These are phyloP conservation scores for Aspergillus ibericus DNA, from an alignment of 2,329 filamentous ascomycete genomes.

Conservation along the genomic window DNA sequence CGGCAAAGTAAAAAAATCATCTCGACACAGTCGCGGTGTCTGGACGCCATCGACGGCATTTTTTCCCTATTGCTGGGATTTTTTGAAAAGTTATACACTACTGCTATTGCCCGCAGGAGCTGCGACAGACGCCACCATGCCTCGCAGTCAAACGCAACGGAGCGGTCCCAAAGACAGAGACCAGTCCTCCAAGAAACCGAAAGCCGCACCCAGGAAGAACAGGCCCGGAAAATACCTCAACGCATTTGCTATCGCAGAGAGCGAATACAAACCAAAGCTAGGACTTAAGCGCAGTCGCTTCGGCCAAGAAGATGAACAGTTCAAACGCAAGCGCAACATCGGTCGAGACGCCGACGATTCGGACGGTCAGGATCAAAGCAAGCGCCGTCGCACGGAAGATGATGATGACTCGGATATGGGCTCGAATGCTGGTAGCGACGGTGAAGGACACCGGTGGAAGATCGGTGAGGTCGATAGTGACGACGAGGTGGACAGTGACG, in stretches of 20 bases:
- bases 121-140: slow-evolving; percentile 32
- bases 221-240: slow-evolving; percentile 53
- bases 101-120: neutral
- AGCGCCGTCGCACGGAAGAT: slow-evolving; percentile 43
- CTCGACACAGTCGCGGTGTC: slow-evolving; percentile 9
- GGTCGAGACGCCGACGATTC: slow-evolving; percentile 46
- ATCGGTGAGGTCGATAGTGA: slow-evolving; percentile 69
- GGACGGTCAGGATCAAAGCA: slow-evolving; percentile 44
- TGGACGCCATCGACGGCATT: slow-evolving; percentile 6
- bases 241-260: slow-evolving; percentile 65
- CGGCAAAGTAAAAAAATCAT: slow-evolving; percentile 29
- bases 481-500: slow-evolving; percentile 70
- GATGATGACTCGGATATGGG: slow-evolving; percentile 49
- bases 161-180: slow-evolving; percentile 37
- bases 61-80: slow-evolving; percentile 1
- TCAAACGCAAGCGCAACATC: slow-evolving; percentile 38
- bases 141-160: slow-evolving; percentile 42
- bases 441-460: slow-evolving; percentile 81
- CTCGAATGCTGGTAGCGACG: slow-evolving; percentile 76
- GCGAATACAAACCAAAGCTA: slow-evolving; percentile 49
- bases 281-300: slow-evolving; percentile 60
- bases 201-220: slow-evolving; percentile 48
- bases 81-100: neutral
- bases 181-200: slow-evolving; percentile 38
- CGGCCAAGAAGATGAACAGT: slow-evolving; percentile 56